These are phyloP conservation scores for Boletus semigastroideus DNA, from an alignment of 1,284 basidiomycete genomes.

Conservation along the genomic window DNA sequence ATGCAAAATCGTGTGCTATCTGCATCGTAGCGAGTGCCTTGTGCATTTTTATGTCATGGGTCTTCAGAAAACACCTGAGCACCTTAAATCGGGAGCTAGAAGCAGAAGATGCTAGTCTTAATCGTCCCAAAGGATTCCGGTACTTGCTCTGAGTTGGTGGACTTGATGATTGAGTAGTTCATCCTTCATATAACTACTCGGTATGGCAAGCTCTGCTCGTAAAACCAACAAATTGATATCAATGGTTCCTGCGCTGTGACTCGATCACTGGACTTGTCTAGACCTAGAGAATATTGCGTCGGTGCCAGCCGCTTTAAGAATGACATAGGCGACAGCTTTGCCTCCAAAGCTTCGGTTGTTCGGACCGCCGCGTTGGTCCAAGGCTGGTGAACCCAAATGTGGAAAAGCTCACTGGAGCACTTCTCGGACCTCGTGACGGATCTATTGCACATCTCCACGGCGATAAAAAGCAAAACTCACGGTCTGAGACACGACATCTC, in stretches of 20 bases:
- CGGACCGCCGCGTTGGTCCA: background rate
- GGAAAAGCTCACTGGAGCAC: background rate
- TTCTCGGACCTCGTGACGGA: background rate
- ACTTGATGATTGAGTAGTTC: background rate
- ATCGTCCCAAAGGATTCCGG: slow-evolving; percentile 46
- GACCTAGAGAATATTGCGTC: too few relatives aligned
- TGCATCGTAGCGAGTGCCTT: slow-evolving; percentile 50
- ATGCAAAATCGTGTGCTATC: slow-evolving; percentile 42
- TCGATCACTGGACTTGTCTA: too few relatives aligned
- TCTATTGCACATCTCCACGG: background rate
- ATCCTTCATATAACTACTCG: background rate
- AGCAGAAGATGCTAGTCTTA: slow-evolving; percentile 42
- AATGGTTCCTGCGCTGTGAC: too few relatives aligned
- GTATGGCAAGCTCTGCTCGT: background rate
- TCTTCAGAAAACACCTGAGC: slow-evolving; percentile 54
- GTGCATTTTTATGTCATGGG: slow-evolving; percentile 53
- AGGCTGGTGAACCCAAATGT: background rate
- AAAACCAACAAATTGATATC: too few relatives aligned
- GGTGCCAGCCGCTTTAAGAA: too few relatives aligned
- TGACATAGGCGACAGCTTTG: too few relatives aligned
- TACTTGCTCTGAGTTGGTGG: slow-evolving; percentile 41
- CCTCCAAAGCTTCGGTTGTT: too few relatives aligned
- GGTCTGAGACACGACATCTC: background rate
- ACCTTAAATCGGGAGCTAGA: slow-evolving; percentile 43
- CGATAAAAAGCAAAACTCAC: background rate